phyloP scores from a whole-genome alignment of 768 basidiomycete species.

The Boletus huronensis region DNA sequence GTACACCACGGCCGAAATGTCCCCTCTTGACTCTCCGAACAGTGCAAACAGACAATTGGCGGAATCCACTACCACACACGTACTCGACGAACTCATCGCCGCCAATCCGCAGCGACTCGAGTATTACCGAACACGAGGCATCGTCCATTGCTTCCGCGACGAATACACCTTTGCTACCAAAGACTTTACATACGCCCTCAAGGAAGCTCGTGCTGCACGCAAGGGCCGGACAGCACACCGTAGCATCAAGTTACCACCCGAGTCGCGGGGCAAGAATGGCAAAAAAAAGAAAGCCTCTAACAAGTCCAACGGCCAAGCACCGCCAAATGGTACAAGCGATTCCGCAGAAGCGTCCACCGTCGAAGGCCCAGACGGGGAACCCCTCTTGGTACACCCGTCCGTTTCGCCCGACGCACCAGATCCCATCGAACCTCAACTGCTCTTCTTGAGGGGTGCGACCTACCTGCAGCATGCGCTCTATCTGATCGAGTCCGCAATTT shows the following conservation, averaged over 20 bases:
- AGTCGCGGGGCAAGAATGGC: constrained; percentile 41
- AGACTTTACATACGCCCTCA: constrained; percentile 79
- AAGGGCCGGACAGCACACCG: constrained; percentile 59
- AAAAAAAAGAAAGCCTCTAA: constrained; percentile 53
- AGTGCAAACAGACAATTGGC: constrained; percentile 65
- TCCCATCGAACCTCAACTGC: constrained; percentile 79
- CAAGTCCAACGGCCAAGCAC: constrained; percentile 60
- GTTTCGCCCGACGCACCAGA: constrained; percentile 76
- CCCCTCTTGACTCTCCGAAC: constrained; percentile 16
- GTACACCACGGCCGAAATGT: constrained; percentile 20
- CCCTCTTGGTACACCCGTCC: constrained; percentile 62
- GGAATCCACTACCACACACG: constrained; percentile 74
- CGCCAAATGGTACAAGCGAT: constrained; percentile 61
- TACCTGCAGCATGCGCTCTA: constrained; percentile 76
- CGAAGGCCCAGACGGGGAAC: constrained; percentile 51
- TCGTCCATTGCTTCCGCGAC: constrained; percentile 86
- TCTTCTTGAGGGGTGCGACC: constrained; percentile 81
- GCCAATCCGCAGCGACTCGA: constrained; percentile 73
- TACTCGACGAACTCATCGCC: constrained; percentile 76
- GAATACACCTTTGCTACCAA: constrained; percentile 71
- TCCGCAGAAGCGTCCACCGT: constrained; percentile 37
- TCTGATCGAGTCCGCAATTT: constrained; percentile 68
- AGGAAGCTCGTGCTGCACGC: constrained; percentile 69
- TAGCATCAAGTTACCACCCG: constrained; percentile 36
- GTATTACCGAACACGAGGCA: constrained; percentile 85